phyloP scores from a whole-genome alignment of 169 alveolate genomes.

The Ichthyophthirius multifiliis region DNA sequence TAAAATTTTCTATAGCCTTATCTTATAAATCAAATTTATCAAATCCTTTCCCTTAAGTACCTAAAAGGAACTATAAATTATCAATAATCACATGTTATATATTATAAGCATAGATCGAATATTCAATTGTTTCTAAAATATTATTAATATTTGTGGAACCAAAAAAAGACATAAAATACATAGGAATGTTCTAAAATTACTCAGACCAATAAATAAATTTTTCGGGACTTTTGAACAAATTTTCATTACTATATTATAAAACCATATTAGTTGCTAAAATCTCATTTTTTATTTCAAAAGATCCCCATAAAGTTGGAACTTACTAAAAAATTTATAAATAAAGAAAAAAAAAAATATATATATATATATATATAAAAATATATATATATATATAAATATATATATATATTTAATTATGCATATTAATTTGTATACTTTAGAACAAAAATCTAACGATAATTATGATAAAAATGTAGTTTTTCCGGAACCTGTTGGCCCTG shows the following conservation, averaged over 20 bases:
- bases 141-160: conserved; percentile 90
- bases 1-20: conserved; percentile 84
- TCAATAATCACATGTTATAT: conserved; percentile 92
- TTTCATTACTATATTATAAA: conserved; percentile 84
- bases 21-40: conserved; percentile 91
- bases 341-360: background rate
- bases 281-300: conserved; percentile 93
- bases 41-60: conserved; percentile 80
- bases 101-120: conserved; percentile 92
- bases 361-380: background rate
- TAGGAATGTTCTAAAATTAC: conserved; percentile 85
- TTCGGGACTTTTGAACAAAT: conserved; percentile 74
- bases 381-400: background rate
- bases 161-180: conserved; percentile 90
- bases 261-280: conserved; percentile 89
- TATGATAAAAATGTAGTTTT: conserved; percentile 94
- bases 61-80: conserved; percentile 92
- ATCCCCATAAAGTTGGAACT: conserved; percentile 95
- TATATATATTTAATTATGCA: background rate
- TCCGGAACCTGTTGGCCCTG: conserved; percentile 98
- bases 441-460: conserved; percentile 90
- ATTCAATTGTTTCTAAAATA: conserved; percentile 90
- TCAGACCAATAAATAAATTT: conserved; percentile 79
- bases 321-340: conserved; percentile 51
- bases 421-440: conserved; percentile 21